Evolutionary conservation across 1,139 yeast genomes (phyloP).

Genomic region (Scheffersomyces segobiensis): DNA sequence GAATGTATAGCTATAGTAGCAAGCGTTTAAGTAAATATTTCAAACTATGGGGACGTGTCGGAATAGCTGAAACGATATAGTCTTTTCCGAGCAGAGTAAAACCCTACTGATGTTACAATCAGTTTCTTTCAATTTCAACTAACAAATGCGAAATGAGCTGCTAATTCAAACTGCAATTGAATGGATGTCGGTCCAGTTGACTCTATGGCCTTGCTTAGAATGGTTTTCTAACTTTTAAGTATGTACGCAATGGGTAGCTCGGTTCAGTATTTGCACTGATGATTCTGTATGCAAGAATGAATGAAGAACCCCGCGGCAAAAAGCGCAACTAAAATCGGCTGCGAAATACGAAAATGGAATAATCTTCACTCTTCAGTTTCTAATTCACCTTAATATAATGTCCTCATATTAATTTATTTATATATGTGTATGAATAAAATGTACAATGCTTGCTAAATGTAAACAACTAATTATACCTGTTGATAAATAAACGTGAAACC

Average conservation of each 20-base stretch:
- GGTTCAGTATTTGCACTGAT: neutral
- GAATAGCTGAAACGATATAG: no score
- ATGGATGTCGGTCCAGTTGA: neutral
- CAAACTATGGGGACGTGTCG: neutral
- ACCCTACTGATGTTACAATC: neutral
- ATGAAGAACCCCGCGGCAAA: neutral
- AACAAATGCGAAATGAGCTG: neutral
- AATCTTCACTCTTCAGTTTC: neutral
- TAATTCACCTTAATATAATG: neutral
- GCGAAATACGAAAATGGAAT: neutral
- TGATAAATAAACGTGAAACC: neutral
- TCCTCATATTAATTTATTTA: no score
- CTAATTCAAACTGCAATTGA: neutral
- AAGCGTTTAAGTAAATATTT: neutral
- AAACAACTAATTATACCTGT: neutral
- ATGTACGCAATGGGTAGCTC: neutral
- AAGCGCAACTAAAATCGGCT: neutral
- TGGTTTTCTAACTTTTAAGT: neutral
- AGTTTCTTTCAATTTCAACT: neutral
- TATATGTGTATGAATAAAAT: neutral
- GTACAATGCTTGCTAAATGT: neutral
- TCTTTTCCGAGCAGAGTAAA: neutral
- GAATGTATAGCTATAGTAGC: no score
- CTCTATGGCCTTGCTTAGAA: neutral
- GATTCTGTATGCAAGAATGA: neutral